These are phyloP conservation scores for Dendrobium huoshanense DNA, from an alignment of 106 monocot species.

Conservation along the genomic window DNA sequence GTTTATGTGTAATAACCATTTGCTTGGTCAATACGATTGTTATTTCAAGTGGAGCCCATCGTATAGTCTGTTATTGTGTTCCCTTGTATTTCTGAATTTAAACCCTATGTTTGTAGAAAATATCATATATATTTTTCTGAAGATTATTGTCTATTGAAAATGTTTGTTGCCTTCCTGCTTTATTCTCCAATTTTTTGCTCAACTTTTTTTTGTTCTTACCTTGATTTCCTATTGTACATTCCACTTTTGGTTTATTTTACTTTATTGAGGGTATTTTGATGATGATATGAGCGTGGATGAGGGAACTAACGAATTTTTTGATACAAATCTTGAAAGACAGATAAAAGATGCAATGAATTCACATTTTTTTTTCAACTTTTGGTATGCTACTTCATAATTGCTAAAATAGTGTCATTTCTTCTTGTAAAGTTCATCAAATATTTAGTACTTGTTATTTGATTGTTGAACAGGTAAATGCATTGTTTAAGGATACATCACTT, in stretches of 20 bases:
- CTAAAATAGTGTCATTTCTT: neutral
- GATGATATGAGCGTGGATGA: slow-evolving; percentile 52
- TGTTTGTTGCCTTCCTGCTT: neutral
- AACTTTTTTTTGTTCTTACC: neutral
- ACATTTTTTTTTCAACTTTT: slow-evolving; percentile 62
- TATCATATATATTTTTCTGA: neutral
- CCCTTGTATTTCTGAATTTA: neutral
- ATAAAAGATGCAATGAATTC: slow-evolving; percentile 73
- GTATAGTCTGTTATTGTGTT: neutral
- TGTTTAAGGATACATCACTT: slow-evolving; percentile 42
- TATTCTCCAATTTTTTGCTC: neutral
- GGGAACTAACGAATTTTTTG: slow-evolving; percentile 28
- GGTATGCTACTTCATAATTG: slow-evolving; percentile 26
- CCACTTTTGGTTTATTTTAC: neutral
- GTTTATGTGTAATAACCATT: neutral
- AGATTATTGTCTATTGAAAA: neutral
- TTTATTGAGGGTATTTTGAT: slow-evolving; percentile 15
- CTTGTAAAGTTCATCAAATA: neutral
- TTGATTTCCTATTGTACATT: neutral
- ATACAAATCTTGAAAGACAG: slow-evolving; percentile 47
- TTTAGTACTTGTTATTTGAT: slow-evolving; percentile 10
- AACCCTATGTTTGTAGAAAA: neutral
- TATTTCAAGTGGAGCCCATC: neutral
- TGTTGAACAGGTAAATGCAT: slow-evolving; percentile 66
- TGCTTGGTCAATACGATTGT: neutral